Conservation (phyloP, 1,284 basidiomycete species). For the Puccinia novopanici region DNA sequence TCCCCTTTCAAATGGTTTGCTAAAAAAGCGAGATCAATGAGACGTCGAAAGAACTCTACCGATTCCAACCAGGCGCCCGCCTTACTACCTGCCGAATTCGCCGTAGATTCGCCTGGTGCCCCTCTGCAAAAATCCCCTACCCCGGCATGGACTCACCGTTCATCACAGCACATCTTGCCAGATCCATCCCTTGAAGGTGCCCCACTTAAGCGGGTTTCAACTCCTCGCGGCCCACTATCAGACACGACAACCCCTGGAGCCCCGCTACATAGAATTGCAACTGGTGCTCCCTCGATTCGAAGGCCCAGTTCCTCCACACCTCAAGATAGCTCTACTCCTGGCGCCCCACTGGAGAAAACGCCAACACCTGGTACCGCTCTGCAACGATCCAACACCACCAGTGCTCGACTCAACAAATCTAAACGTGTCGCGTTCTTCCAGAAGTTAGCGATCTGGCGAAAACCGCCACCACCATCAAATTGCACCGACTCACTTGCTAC, state of each 20-base stretch:
- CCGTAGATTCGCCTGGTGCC: neutral
- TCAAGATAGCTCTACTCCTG: constrained; percentile 6
- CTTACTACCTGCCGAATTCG: neutral
- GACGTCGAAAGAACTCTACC: neutral
- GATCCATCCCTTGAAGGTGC: neutral
- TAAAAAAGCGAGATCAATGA: neutral
- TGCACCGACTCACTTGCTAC: neutral
- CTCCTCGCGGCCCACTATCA: neutral
- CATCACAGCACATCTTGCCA: neutral
- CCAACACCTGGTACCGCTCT: constrained; percentile 13
- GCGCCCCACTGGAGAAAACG: neutral
- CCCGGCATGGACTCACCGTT: neutral
- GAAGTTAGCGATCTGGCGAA: constrained; percentile 2
- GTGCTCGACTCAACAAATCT: neutral
- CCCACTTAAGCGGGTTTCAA: constrained; percentile 6
- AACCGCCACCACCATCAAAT: neutral
- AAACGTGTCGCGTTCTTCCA: neutral
- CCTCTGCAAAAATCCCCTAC: constrained; percentile 2
- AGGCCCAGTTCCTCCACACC: neutral
- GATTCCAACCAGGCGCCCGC: neutral
- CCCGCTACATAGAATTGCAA: constrained; percentile 5
- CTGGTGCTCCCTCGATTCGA: neutral
- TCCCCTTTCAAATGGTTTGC: neutral
- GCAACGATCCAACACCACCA: neutral
- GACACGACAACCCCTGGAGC: neutral